Conservation (phyloP, 2,329 filamentous ascomycete genomes). For the Hypomyces perniciosus region DNA sequence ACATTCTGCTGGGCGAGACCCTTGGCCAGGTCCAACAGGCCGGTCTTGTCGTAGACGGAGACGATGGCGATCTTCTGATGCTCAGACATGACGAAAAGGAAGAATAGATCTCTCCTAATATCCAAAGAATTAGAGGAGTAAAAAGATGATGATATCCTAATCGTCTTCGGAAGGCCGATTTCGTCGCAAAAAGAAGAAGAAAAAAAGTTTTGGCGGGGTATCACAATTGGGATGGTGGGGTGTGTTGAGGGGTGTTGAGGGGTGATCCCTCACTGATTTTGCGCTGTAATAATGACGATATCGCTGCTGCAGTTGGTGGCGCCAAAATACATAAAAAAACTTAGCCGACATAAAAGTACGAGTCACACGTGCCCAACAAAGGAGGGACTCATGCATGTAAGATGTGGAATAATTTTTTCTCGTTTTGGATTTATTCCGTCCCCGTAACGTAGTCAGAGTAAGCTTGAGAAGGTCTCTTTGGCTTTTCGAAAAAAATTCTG, state of each 20-base stretch:
- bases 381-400: too few species aligned
- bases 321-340: too few species aligned
- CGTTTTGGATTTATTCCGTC: too few species aligned
- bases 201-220: slow-evolving; percentile 15
- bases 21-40: slow-evolving; percentile 85
- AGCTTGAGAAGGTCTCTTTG: too few species aligned
- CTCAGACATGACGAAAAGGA: slow-evolving; percentile 28
- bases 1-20: slow-evolving; percentile 85
- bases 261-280: neutral
- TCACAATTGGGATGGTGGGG: slow-evolving; percentile 4
- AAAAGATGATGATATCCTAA: neutral
- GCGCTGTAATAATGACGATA: slow-evolving; percentile 11
- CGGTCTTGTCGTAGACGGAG: slow-evolving; percentile 98
- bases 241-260: slow-evolving; percentile 11
- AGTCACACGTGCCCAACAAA: too few species aligned
- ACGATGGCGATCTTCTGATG: slow-evolving; percentile 73
- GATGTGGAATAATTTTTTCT: too few species aligned
- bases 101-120: slow-evolving; percentile 3
- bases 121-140: neutral
- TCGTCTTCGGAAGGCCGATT: slow-evolving; percentile 2
- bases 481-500: too few species aligned
- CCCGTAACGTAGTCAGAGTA: too few species aligned
- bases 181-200: slow-evolving; percentile 3
- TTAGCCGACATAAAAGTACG: neutral
- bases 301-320: neutral